Evolutionary conservation across 2,329 filamentous ascomycete species (phyloP), one percentile per base, ranked within the genome.

Genomic region (Anthostomella pinea): DNA sequence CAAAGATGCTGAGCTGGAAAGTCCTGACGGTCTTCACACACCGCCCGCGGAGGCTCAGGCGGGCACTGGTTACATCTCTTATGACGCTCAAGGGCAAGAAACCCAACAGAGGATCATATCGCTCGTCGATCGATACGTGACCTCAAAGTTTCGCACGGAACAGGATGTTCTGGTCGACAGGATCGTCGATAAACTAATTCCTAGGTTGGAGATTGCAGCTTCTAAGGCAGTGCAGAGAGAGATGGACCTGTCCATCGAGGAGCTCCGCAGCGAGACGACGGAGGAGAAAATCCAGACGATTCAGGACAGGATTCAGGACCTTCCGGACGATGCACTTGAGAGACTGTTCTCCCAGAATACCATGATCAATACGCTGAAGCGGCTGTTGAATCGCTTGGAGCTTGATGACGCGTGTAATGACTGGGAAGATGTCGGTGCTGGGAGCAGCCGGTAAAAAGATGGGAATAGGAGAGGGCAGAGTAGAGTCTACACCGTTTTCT

Each of bases 201-300:
- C 34, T 4, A 24, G 14, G 10, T 13, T 39, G 31, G 8, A 33
- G 17, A 19, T n/a, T 2, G 14, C 16, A 4, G 34, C 30, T 4
- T 20, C 19, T 13, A 16, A 30, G 9, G 42, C 38, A 3, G 39
- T 36, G 2, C 27, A 31, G 22, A 30, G 31, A 4, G 33, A 40
- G 13, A 8, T 43, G 2, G 28, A 38, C 14, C 22, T 5, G 9
- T 17, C 41, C 1, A 28, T 38, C 4, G 33, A 36, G 15, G 14
- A 19, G 6, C 13, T 18, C 8, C 16, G 5, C 4, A 25, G 32
- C 3, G 38, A 45, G 24, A 35, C 43, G 9, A 28, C 16, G 13
- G 14, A 29, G 6, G 33, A 35, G 23, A 40, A 38, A 25, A 38
- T 43, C 9, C 30, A 37, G 25, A 32, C 25, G 2, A 27, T 46